Evolutionary conservation across 2,329 filamentous ascomycete genomes (phyloP).

Genomic region (Exserohilum turcica): DNA sequence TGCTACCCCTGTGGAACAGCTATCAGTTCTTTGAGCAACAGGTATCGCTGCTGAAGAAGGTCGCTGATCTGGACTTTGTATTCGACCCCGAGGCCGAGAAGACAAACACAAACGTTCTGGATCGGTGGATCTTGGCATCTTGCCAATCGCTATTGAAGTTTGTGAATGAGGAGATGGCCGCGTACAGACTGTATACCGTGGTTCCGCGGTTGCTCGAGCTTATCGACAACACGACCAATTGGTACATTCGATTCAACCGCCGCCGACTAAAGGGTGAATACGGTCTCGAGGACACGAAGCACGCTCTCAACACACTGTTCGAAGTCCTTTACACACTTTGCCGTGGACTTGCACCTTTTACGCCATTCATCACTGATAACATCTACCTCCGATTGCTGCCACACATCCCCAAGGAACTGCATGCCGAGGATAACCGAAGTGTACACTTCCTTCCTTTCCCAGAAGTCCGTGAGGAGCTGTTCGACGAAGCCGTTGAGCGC

Average conservation of each 20-base stretch:
- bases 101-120: conserved; percentile 89
- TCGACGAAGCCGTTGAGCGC: conserved; percentile 83
- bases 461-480: conserved; percentile 84
- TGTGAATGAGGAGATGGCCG: conserved; percentile 89
- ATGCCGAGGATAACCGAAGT: conserved; percentile 75
- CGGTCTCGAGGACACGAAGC: conserved; percentile 81
- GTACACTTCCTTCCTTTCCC: conserved; percentile 94
- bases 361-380: conserved; percentile 91
- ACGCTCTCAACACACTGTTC: conserved; percentile 92
- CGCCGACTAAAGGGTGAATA: conserved; percentile 89
- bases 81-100: conserved; percentile 78
- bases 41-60: conserved; percentile 83
- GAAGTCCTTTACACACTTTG: conserved; percentile 90
- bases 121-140: conserved; percentile 91
- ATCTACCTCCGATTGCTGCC: conserved; percentile 86
- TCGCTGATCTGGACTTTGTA: conserved; percentile 73
- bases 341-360: conserved; percentile 89
- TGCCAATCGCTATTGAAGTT: conserved; percentile 91
- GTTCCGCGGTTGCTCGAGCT: conserved; percentile 81
- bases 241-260: conserved; percentile 96
- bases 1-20: conserved; percentile 92
- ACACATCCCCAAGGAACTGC: conserved; percentile 75
- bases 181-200: conserved; percentile 77
- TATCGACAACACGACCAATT: conserved; percentile 97
- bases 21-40: conserved; percentile 97